phyloP scores from a whole-genome alignment of 192 early-diverging fungal species.

The Coemansia sp. region DNA sequence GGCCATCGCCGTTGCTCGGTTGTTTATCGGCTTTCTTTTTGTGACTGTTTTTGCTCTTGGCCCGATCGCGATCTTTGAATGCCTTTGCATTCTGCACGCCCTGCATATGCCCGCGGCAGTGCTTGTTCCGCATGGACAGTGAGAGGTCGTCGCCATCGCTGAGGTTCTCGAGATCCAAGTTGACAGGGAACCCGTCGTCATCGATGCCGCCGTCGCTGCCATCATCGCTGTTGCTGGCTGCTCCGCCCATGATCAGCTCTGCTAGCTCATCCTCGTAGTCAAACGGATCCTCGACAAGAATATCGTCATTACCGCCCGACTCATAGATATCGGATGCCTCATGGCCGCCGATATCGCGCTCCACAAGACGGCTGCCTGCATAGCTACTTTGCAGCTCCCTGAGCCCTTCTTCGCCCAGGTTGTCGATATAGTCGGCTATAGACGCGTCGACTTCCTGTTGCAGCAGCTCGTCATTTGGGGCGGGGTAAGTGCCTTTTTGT shows the following conservation, averaged over 20 bases:
- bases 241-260: constrained; percentile 5
- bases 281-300: constrained; percentile 18
- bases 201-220: constrained; percentile 3
- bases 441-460: constrained; percentile 6
- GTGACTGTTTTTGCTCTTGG: constrained; percentile 10
- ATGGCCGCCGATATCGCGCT: constrained; percentile 30
- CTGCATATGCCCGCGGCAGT: constrained; percentile 1
- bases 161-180: constrained; percentile 23
- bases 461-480: not conserved
- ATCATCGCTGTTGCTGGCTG: constrained; percentile 2
- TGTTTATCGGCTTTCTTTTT: constrained; percentile 5
- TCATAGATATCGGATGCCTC: too few species aligned
- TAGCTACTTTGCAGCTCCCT: constrained; percentile 5
- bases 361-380: constrained; percentile 1
- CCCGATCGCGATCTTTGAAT: constrained; percentile 13
- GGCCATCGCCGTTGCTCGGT: not conserved
- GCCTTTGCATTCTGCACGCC: constrained; percentile 6
- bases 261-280: constrained; percentile 15
- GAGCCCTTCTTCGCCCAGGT: constrained; percentile 22
- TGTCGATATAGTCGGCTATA: constrained; percentile 31
- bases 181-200: constrained; percentile 31
- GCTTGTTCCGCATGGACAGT: not conserved
- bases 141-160: not conserved
- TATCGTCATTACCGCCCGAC: constrained; percentile 1
- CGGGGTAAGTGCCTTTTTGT: not conserved